phyloP scores from a whole-genome alignment of 345 rosid genomes.

The Salix purpurea region DNA sequence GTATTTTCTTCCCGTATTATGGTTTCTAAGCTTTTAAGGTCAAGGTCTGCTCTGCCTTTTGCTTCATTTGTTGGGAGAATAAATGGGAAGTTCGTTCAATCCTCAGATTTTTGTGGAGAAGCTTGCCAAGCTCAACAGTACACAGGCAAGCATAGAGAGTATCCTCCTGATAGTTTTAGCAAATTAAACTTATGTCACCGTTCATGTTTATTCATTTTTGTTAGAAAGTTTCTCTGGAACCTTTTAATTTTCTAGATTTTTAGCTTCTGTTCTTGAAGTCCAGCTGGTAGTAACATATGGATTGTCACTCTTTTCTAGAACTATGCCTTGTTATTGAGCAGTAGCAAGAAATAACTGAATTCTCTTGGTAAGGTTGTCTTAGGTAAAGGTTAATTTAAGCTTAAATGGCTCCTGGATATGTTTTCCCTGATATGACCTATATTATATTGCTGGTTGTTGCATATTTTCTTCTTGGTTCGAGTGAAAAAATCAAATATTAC shows the following conservation, averaged over 20 bases:
- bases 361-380: not conserved
- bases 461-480: not conserved
- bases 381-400: not conserved
- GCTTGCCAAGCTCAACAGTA: constrained; percentile 80
- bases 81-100: constrained; percentile 86
- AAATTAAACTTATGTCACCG: constrained; percentile 7
- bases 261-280: not conserved
- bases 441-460: not conserved
- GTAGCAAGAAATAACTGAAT: not conserved
- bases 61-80: constrained; percentile 22
- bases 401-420: not conserved
- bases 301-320: not conserved
- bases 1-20: constrained; percentile 17
- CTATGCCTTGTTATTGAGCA: not conserved
- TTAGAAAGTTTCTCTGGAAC: not conserved
- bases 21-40: constrained; percentile 20
- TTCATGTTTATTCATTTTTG: constrained; percentile 1
- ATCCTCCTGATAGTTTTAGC: constrained; percentile 46
- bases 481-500: not conserved
- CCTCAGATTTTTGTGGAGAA: constrained; percentile 86
- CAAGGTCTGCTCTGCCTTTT: constrained; percentile 8
- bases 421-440: not conserved
- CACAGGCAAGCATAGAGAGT: constrained; percentile 99
- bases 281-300: not conserved
- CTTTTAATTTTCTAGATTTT: not conserved